Base-by-base conservation (phyloP, 2,329 filamentous ascomycete species). In the Zymoseptoria passerinii region DNA sequence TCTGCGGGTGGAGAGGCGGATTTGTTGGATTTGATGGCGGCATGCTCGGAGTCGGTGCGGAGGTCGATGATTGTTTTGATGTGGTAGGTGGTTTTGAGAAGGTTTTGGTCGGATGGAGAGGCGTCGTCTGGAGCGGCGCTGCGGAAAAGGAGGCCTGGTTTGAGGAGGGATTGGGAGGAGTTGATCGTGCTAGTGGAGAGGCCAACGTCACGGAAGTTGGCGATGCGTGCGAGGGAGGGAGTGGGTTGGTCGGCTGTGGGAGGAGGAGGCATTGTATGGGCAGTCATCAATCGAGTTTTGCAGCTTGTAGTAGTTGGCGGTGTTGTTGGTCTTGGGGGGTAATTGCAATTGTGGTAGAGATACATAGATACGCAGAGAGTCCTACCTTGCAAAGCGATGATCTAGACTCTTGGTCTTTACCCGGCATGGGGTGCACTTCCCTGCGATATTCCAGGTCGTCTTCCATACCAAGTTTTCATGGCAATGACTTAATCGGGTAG, bases 161-260 rank as follows among this genome's bases (percentile, higher is more conserved):
- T 59, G 8, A 68, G 35, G 20, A 59, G n/a, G 3, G 81, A 78
- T 62, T 76, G 75, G 23, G 80, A 80, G 4, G 83, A 72, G 61
- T 80, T 80, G 27, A 74, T 68, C 10, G 16, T 44, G 66, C 91
- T 91, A 65, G 90, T 78, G 0, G 83, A 84, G 62, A 78, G 76
- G 48, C 85, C 88, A 50, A 92, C 85, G 77, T 92, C 89, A 58
- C 89, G 83, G 69, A 92, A 90, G 72, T 92, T 92, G 66, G 86
- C 75, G 54, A 92, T 79, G 55, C 80, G 80, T 59, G 85, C 77
- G 64, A 87, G 71, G n/a, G 67, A 23, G 20, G 10, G 8, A 23
- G 5, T 40, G 6, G 16, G 16, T 35, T 54, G 40, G 5, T 40
- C 7, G 16, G 16, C 28, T 54, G 53, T 54, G 54, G 20, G 5